These are phyloP conservation scores for Fragilaria radians DNA, from an alignment of 108 stramenopile genomes.

Conservation along the genomic window DNA sequence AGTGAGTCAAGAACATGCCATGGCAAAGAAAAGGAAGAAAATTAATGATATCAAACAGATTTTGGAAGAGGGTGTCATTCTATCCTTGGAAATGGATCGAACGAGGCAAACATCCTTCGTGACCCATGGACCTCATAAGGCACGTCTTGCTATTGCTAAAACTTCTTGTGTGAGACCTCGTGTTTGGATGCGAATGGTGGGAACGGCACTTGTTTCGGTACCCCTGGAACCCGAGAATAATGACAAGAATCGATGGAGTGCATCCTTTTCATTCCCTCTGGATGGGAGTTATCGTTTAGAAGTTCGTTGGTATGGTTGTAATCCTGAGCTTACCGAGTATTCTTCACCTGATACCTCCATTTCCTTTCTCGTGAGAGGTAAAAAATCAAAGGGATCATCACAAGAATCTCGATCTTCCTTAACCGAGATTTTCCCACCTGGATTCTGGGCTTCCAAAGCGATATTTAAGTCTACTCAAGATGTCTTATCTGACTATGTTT, in stretches of 20 bases:
- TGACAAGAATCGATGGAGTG: conserved; percentile 15
- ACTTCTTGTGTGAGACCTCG: conserved; percentile 13
- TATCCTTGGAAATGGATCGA: conserved; percentile 7
- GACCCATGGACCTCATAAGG: conserved; percentile 10
- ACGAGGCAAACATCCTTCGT: background rate
- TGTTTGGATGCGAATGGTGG: conserved; percentile 25
- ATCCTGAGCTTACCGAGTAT: background rate
- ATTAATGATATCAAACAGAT: background rate
- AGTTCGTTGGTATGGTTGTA: conserved; percentile 25
- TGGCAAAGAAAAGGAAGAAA: background rate
- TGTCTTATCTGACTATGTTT: conserved; percentile 3
- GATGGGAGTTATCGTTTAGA: conserved; percentile 18
- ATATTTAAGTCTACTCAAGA: conserved; percentile 3
- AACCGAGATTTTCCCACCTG: background rate
- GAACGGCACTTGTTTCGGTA: conserved; percentile 21
- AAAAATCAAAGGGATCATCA: background rate
- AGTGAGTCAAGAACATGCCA: background rate
- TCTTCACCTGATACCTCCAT: background rate
- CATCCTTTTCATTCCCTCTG: conserved; percentile 23
- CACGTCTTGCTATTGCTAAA: background rate
- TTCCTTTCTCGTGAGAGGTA: background rate
- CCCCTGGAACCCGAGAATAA: conserved; percentile 4
- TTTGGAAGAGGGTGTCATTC: conserved; percentile 13
- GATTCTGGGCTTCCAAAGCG: conserved; percentile 9
- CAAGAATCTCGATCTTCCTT: background rate